phyloP scores from a whole-genome alignment of 2,329 filamentous ascomycete genomes.

The Fusarium setosum region DNA sequence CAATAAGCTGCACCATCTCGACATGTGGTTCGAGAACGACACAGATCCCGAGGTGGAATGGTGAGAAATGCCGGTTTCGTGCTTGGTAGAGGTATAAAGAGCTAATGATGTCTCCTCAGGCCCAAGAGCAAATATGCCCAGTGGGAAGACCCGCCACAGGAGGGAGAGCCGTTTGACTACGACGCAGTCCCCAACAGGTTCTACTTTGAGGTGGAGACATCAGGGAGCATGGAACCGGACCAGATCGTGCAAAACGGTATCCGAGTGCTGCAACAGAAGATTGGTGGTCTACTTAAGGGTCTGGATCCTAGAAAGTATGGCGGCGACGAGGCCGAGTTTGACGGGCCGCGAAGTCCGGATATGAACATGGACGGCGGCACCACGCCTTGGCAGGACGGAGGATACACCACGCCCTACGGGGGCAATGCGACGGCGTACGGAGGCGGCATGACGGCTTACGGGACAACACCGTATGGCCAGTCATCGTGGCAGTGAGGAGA shows the following conservation, averaged over 20 bases:
- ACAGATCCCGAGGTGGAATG: conserved; percentile 85
- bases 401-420: conserved; percentile 74
- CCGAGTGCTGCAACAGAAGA: conserved; percentile 87
- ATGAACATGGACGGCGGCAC: conserved; percentile 68
- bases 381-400: conserved; percentile 70
- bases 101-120: conserved; percentile 57
- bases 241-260: conserved; percentile 90
- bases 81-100: background rate
- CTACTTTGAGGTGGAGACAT: conserved; percentile 93
- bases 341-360: conserved; percentile 75
- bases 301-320: conserved; percentile 61
- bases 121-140: conserved; percentile 83
- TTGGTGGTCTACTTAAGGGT: conserved; percentile 79
- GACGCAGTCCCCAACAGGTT: conserved; percentile 86
- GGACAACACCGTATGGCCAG: conserved; percentile 64
- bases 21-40: conserved; percentile 89
- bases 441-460: conserved; percentile 74
- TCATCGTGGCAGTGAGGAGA: conserved; percentile 58
- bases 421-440: conserved; percentile 76
- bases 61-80: conserved; percentile 60
- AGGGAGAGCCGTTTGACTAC: conserved; percentile 91
- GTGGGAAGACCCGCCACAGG: conserved; percentile 82
- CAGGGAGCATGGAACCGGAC: conserved; percentile 89
- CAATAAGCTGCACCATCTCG: conserved; percentile 92
- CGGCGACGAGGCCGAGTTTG: conserved; percentile 68